Evolutionary conservation across 352 stramenopile species (phyloP).

Genomic region (Plasmopara halstedii): DNA sequence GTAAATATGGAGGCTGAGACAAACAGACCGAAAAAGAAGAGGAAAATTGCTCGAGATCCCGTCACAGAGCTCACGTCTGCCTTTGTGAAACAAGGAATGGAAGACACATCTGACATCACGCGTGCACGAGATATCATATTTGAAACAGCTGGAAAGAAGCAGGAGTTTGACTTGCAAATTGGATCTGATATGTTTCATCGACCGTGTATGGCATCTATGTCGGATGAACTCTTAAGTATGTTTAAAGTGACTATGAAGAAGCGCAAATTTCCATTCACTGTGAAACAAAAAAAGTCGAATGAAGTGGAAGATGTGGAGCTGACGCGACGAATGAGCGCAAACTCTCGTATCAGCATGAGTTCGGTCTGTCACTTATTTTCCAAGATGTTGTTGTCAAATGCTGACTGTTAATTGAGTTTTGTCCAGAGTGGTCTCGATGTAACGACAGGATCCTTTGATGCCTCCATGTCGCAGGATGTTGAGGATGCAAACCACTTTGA

Average conservation of each 20-base stretch:
- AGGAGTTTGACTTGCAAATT: constrained; percentile 13
- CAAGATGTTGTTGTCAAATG: background rate
- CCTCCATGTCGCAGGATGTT: constrained; percentile 25
- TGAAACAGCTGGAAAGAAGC: constrained; percentile 14
- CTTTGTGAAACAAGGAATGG: constrained; percentile 71
- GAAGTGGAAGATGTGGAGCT: constrained; percentile 49
- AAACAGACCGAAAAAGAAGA: constrained; percentile 64
- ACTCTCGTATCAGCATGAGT: constrained; percentile 45
- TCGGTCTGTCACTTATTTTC: constrained; percentile 31
- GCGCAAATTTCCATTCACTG: constrained; percentile 66
- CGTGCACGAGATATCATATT: constrained; percentile 40
- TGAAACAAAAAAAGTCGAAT: constrained; percentile 18
- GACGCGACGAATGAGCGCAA: constrained; percentile 55
- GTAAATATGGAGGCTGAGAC: constrained; percentile 34
- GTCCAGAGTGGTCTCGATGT: constrained; percentile 22
- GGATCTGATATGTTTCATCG: constrained; percentile 44
- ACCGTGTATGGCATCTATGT: constrained; percentile 51
- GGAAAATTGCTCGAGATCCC: constrained; percentile 70
- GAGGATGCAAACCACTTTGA: constrained; percentile 41
- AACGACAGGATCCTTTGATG: constrained; percentile 24
- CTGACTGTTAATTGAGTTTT: background rate
- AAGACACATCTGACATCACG: constrained; percentile 69
- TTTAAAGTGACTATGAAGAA: constrained; percentile 84
- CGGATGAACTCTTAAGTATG: constrained; percentile 60
- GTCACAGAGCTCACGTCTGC: constrained; percentile 74